These are phyloP conservation scores for Cydonia oblonga DNA, from an alignment of 331 rosid species.

Conservation along the genomic window DNA sequence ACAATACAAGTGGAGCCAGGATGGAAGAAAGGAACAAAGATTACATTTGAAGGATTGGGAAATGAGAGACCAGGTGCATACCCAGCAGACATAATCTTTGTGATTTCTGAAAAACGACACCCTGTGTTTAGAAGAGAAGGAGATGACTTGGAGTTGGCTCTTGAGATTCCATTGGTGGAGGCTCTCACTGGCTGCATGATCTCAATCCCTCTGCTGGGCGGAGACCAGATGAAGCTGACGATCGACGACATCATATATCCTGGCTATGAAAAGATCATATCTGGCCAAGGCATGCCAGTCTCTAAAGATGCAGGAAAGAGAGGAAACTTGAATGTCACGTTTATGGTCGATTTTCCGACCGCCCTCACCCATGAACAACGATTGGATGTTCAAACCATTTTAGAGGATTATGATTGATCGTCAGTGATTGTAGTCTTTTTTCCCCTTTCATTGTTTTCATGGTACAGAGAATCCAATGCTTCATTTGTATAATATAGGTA, in stretches of 20 bases:
- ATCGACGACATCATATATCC: constrained; percentile 43
- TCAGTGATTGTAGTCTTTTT: neutral
- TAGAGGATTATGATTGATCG: constrained; percentile 25
- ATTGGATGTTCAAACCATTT: constrained; percentile 38
- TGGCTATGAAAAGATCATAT: constrained; percentile 41
- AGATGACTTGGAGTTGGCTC: constrained; percentile 50
- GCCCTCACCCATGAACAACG: constrained; percentile 41
- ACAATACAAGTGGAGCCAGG: constrained; percentile 70
- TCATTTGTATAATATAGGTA: neutral
- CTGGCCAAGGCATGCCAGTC: constrained; percentile 61
- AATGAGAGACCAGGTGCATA: constrained; percentile 31
- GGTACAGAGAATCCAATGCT: neutral
- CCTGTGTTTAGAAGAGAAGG: constrained; percentile 51
- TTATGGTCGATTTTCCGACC: constrained; percentile 55
- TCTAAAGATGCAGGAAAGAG: constrained; percentile 32
- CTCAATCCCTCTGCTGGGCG: constrained; percentile 57
- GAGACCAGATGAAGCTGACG: constrained; percentile 34
- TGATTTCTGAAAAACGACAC: constrained; percentile 51
- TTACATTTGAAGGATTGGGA: constrained; percentile 73
- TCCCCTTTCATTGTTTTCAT: neutral
- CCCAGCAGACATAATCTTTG: constrained; percentile 43
- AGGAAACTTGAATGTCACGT: constrained; percentile 49
- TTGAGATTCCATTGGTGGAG: constrained; percentile 47
- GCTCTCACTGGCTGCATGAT: constrained; percentile 61
- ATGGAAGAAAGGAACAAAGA: constrained; percentile 76